Conservation (phyloP, 2,329 filamentous ascomycete species). For the Waltergamsia citrina region DNA sequence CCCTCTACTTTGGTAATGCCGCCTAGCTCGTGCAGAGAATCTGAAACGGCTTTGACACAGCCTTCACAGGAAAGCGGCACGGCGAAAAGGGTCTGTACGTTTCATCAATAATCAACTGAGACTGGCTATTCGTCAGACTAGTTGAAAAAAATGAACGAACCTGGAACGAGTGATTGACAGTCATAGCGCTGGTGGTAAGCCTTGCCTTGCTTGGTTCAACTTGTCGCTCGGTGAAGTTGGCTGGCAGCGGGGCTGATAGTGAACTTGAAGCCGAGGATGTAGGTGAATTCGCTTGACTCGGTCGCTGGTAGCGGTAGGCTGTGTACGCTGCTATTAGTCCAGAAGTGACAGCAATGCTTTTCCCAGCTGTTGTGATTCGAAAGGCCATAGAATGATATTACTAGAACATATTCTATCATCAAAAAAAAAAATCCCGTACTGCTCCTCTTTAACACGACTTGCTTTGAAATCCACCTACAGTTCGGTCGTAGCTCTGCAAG, state of each 20-base stretch:
- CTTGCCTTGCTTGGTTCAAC: too few relatives aligned
- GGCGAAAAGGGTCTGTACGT: conserved; percentile 77
- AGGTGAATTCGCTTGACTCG: too few relatives aligned
- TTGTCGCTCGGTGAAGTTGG: too few relatives aligned
- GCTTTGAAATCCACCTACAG: conserved; percentile 2
- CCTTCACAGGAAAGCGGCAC: conserved; percentile 87
- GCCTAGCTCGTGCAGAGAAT: conserved; percentile 64
- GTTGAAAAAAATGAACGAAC: conserved; percentile 19
- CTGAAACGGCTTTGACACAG: conserved; percentile 81
- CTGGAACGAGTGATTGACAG: conserved; percentile 34
- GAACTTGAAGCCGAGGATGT: neutral
- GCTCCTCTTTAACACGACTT: neutral
- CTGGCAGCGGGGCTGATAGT: neutral
- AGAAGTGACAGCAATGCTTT: neutral
- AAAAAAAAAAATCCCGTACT: neutral
- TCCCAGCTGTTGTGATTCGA: neutral
- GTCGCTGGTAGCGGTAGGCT: neutral
- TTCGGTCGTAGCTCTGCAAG: neutral
- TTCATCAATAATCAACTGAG: conserved; percentile 11
- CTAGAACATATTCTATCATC: neutral
- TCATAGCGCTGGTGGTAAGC: conserved; percentile 21
- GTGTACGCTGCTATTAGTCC: neutral
- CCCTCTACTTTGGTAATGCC: conserved; percentile 79
- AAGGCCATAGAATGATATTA: neutral
- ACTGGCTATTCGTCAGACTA: neutral